These are phyloP conservation scores for Ceriops zippeliana DNA, from an alignment of 345 rosid genomes.

Conservation along the genomic window DNA sequence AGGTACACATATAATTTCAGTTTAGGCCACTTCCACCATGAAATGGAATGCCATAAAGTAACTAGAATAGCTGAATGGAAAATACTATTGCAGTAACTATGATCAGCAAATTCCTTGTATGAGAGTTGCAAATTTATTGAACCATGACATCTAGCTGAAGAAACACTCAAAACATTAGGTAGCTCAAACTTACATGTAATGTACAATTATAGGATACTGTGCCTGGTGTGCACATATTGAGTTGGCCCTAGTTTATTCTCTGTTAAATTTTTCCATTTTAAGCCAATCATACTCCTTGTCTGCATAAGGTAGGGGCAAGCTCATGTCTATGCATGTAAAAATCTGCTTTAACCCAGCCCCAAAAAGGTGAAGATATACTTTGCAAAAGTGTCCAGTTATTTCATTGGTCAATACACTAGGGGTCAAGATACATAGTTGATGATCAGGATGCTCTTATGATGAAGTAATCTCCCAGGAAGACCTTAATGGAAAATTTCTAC, in stretches of 20 bases:
- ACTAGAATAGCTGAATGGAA: no score
- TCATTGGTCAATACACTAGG: no score
- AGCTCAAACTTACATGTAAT: background rate
- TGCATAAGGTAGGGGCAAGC: slow-evolving; percentile 71
- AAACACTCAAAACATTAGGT: slow-evolving; percentile 1
- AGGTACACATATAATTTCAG: slow-evolving; percentile 64
- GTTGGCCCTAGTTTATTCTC: slow-evolving; percentile 67
- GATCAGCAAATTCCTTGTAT: no score
- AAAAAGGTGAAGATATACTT: no score
- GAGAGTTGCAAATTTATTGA: no score
- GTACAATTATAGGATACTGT: slow-evolving; percentile 64
- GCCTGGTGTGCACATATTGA: slow-evolving; percentile 77
- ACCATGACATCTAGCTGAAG: no score
- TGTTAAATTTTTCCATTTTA: slow-evolving; percentile 48
- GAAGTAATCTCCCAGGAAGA: no score
- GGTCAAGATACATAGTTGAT: no score
- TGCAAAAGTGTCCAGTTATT: no score
- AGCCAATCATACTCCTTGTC: slow-evolving; percentile 79
- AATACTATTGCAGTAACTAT: no score
- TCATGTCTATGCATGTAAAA: background rate
- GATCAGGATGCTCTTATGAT: no score
- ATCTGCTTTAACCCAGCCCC: background rate
- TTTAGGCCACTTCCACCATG: slow-evolving; percentile 33
- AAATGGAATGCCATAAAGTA: background rate
- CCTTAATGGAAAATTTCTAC: no score